Evolutionary conservation across 2,329 filamentous ascomycete genomes (phyloP).

Genomic region (Aspergillus felis): DNA sequence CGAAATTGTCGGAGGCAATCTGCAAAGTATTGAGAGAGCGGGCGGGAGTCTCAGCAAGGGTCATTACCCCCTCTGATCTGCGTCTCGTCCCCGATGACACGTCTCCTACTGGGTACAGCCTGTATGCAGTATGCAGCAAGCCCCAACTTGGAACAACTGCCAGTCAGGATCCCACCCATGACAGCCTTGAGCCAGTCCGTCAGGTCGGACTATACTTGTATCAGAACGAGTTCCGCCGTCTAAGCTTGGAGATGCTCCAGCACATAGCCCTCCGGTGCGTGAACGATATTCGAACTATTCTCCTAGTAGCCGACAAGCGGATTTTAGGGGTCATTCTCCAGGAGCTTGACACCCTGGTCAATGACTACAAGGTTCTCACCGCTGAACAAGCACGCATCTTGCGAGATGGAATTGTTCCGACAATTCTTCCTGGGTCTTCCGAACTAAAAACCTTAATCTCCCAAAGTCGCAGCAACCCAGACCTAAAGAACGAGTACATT

Average conservation of each 20-base stretch:
- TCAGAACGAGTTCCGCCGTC: conserved; percentile 22
- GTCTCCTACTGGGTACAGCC: conserved; percentile 2
- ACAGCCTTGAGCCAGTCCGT: conserved; percentile 18
- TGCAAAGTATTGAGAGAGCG: background rate
- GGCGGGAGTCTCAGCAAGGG: background rate
- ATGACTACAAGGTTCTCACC: conserved; percentile 13
- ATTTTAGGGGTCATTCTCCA: conserved; percentile 30
- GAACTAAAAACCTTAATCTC: conserved; percentile 15
- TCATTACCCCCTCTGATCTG: conserved; percentile 1
- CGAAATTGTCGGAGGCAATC: background rate
- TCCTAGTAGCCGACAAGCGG: conserved; percentile 29
- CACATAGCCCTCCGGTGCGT: conserved; percentile 22
- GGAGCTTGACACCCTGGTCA: conserved; percentile 16
- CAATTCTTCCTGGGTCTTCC: conserved; percentile 21
- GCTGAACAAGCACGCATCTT: conserved; percentile 15
- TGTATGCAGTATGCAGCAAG: conserved; percentile 1
- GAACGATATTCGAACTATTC: conserved; percentile 29
- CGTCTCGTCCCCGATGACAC: background rate
- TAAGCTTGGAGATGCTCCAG: conserved; percentile 20
- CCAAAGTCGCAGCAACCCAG: background rate
- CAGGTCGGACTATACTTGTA: conserved; percentile 25
- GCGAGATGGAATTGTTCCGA: conserved; percentile 17
- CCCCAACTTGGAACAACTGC: background rate
- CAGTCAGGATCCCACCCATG: background rate
- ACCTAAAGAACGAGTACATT: conserved; percentile 20